Evolutionary conservation across 2,329 filamentous ascomycete genomes (phyloP), one percentile per base, ranked within the genome.

Genomic region (Microcera coccophila): DNA sequence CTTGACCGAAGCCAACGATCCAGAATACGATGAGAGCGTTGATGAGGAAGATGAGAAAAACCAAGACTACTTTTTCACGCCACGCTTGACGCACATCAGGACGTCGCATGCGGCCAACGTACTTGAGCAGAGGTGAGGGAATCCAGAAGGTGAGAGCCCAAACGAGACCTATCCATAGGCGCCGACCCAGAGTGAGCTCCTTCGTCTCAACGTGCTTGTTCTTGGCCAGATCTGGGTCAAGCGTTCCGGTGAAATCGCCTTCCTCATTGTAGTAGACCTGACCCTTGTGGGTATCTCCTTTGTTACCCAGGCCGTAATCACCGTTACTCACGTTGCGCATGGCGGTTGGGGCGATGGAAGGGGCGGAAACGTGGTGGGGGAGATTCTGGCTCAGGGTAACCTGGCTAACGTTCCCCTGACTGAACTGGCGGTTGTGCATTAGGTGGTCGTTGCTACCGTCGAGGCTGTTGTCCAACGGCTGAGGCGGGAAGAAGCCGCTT

Each of bases 81-180:
- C 93, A 98, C 0, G 93, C 93, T 81, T 96, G 87, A 19, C 93
- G 87, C 8, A 98, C 89, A 68, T 98, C 93, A 2, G 90, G 93
- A 42, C 93, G 84, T 69, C 95, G 94, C 93, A 98, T 98, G 17
- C 91, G 87, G 22, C 93, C 93, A 44, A 97, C 60, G 46, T 76
- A 84, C n/a, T 79, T 78, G 14, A 98, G 80, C 2, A 87, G 53
- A 36, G 88, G 86, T 0, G 91, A 97, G 1, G 93, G 93, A 53
- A 96, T 93, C 86, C 87, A 97, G 63, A 89, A 97, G 0, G 93
- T 98, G 37, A 94, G 53, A 1, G 79, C 78, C 90, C 90, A 97
- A 3, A 93, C 87, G 31, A 93, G 66, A 2, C 67, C 78, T 18
- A 95, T 82, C 93, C 93, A 98, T 2, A 81, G 59, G 31, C 87